Percentiles rank a stretch among this genome's conserved stretches.
phyloP scores from a whole-genome alignment of 2,329 filamentous ascomycete species.

The Dissoconium aciculare region DNA sequence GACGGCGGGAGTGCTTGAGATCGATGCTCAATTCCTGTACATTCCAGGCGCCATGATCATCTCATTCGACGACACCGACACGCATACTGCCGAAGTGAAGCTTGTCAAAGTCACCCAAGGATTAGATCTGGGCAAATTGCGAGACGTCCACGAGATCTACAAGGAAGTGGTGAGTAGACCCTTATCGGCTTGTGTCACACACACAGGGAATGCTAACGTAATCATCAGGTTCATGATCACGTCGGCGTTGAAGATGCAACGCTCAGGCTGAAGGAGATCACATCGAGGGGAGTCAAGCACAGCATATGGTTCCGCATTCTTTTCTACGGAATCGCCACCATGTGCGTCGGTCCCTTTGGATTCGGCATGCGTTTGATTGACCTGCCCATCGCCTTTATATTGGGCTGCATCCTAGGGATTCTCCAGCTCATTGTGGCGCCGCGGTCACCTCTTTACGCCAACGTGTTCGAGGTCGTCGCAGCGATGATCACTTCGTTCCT shows the following conservation, averaged over 20 bases:
- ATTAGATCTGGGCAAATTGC: constrained; percentile 57
- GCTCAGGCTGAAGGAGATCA: constrained; percentile 46
- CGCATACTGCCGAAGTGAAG: constrained; percentile 68
- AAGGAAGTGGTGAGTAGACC: constrained; percentile 45
- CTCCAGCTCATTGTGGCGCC: constrained; percentile 63
- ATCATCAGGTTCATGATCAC: constrained; percentile 47
- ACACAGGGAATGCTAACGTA: constrained; percentile 1
- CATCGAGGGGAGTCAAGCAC: constrained; percentile 41
- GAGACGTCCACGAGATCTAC: constrained; percentile 62
- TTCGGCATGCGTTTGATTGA: constrained; percentile 66
- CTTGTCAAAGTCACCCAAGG: constrained; percentile 54
- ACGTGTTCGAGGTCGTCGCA: constrained; percentile 37
- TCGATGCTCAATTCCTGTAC: constrained; percentile 80
- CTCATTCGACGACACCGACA: constrained; percentile 62
- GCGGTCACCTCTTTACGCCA: constrained; percentile 52
- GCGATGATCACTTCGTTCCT: constrained; percentile 36
- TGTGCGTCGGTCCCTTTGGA: constrained; percentile 62
- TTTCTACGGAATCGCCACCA: constrained; percentile 62
- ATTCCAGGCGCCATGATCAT: constrained; percentile 89
- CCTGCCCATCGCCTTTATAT: constrained; percentile 58
- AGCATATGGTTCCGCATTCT: constrained; percentile 37
- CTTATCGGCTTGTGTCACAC: neutral
- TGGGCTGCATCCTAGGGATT: constrained; percentile 59
- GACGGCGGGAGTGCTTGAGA: constrained; percentile 75
- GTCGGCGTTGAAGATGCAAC: constrained; percentile 58